Base-by-base conservation (phyloP, 1,139 yeast genomes). In the Kurtzmaniella natalensis region DNA sequence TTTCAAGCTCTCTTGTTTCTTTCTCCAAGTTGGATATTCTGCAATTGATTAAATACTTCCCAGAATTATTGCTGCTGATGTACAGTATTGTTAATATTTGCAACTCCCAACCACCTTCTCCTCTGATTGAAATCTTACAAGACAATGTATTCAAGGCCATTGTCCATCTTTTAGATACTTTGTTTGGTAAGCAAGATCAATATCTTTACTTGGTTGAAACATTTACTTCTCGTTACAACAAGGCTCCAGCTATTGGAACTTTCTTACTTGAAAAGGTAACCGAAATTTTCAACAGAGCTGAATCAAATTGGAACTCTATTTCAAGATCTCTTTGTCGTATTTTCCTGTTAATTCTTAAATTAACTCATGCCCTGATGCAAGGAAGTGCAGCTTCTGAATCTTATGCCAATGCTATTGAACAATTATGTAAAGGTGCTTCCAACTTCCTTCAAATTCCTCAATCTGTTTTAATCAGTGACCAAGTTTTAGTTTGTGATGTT, bases 151-250 rank as follows among this genome's bases (percentile, higher is more conserved):
- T 80, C 51, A 75, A 73, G 45, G 72, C 82, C 2, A 63, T 78
- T 30, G 71, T 79, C 27, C 81, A 78, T 43, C 59, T 79, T 38
- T 55, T 81, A 29, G 86, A 81, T 53, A 66, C 77, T 29, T 67
- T 78, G n/a, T 64, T 80, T 45, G 85, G 83, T 6, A 74, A 78
- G 51, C 81, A 78, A 49, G 81, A 77, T 39, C 83, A 78, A 46
- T 77, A 77, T 53, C 61, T 72, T 30, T 72, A 74, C 41, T 51
- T 78, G 49, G 64, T 79, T 44, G 78, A 77, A 32, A 61, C 65
- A 14, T 78, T 77, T 43, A 49, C 70, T 28, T 39, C 47, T 14
- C 55, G 53, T 35, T 49, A 51, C 38, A 45, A 47, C n/a, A 48
- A 57, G 18, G 55, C 69, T 11, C 77, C 83, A 4, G 52, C 55